Percentiles rank a stretch among this genome's conserved stretches.
These are phyloP conservation scores for Meripilus lineatus DNA, from an alignment of 1,284 basidiomycete genomes.

Conservation along the genomic window DNA sequence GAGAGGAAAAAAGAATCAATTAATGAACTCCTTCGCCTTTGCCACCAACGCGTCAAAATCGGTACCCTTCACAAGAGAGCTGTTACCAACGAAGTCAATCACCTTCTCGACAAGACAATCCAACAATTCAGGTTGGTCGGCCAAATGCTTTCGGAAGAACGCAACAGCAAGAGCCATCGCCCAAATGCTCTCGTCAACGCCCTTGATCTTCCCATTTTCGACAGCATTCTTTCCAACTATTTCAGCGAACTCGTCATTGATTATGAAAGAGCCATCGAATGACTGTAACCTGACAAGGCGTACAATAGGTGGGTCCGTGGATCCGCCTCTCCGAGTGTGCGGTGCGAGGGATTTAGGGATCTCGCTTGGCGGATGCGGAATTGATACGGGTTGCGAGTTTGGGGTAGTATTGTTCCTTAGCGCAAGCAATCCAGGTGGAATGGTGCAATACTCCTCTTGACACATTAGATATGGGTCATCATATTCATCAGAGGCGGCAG, in stretches of 20 bases:
- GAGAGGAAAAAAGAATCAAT: too few species aligned
- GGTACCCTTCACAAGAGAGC: too few species aligned
- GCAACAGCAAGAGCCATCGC: slow-evolving; percentile 2
- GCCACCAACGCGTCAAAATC: too few species aligned
- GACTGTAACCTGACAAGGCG: background rate
- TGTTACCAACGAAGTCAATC: slow-evolving; percentile 6
- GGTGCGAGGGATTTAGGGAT: background rate
- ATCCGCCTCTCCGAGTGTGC: too few species aligned
- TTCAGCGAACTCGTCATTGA: background rate
- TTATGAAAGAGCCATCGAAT: slow-evolving; percentile 9
- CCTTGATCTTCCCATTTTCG: too few species aligned
- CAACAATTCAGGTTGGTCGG: slow-evolving; percentile 1
- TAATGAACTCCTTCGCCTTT: too few species aligned
- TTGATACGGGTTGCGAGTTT: background rate
- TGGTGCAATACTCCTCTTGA: too few species aligned
- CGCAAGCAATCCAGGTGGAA: too few species aligned
- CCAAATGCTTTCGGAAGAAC: slow-evolving; percentile 1
- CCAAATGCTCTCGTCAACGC: slow-evolving; percentile 5
- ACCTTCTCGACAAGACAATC: slow-evolving; percentile 7
- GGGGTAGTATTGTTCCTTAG: too few species aligned
- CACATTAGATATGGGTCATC: background rate
- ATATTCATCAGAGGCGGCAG: too few species aligned
- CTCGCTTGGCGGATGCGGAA: background rate
- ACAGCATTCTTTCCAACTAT: slow-evolving; percentile 10
- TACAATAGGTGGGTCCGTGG: too few species aligned